Evolutionary conservation across 805 yeast species (phyloP).

Genomic region (Spathaspora gorwiae): DNA sequence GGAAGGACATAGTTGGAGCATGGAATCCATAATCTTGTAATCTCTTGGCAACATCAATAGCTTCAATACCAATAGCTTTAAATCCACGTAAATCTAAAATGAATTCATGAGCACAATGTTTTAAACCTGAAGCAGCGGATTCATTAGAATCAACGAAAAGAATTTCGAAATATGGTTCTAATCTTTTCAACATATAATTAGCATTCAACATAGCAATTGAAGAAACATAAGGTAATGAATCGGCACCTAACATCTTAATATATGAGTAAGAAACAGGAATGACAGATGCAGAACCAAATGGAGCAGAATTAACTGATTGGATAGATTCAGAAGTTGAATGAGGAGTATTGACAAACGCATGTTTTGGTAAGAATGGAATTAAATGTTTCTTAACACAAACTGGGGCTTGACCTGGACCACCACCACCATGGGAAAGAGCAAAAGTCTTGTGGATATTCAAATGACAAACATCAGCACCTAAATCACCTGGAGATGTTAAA

Average conservation of each 20-base stretch:
- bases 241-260: conserved; percentile 88
- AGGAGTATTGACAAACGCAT: conserved; percentile 56
- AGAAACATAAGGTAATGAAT: conserved; percentile 80
- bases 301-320: conserved; percentile 83
- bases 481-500: conserved; percentile 91
- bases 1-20: conserved; percentile 98
- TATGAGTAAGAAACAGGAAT: conserved; percentile 92
- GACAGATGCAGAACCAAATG: conserved; percentile 92
- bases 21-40: conserved; percentile 98
- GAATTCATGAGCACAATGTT: conserved; percentile 94
- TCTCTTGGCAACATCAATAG: conserved; percentile 94
- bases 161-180: conserved; percentile 67
- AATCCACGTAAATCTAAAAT: conserved; percentile 86
- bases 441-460: conserved; percentile 95
- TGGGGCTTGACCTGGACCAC: conserved; percentile 99
- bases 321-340: conserved; percentile 49
- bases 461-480: conserved; percentile 98
- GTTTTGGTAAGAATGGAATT: conserved; percentile 77
- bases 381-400: conserved; percentile 86
- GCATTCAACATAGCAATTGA: conserved; percentile 91
- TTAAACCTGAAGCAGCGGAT: conserved; percentile 34
- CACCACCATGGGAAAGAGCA: conserved; percentile 98
- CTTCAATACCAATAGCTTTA: conserved; percentile 79
- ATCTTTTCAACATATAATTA: conserved; percentile 84
- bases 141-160: conserved; percentile 58